Base-by-base conservation (phyloP, 2,329 filamentous ascomycete species). In the Decorospora gaudefroyi region DNA sequence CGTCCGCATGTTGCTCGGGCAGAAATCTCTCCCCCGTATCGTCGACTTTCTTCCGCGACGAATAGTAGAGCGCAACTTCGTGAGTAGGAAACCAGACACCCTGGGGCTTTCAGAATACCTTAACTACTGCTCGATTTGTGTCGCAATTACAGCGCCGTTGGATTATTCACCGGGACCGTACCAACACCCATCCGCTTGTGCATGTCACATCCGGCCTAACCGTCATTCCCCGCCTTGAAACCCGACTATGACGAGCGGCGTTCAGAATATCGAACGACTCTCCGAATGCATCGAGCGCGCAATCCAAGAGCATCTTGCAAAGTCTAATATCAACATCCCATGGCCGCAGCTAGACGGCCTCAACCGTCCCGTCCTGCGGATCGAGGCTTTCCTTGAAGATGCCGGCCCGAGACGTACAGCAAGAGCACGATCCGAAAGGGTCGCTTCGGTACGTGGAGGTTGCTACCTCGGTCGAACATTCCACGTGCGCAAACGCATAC, bases 361-460 rank as follows among this genome's bases (percentile, higher is more conserved):
- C 6, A 46, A 46, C 15, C 57, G 49, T 17, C 64, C 64, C 3
- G 52, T 64, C 11, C 46, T 68, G 8, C 59, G 65, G 4, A 37
- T 68, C 12, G 65, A 68, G 31, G 62, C 65, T 17, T 68, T 66
- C 26, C 44, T 68, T 8, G 62, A 68, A 35, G 63, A 68, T 44
- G 57, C 51, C 25, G 42, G 43, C 17, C 49, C 38, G 10, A 35
- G 26, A 8, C 55, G 40, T 35, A 26, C 22, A 21, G 29, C 33
- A n/a, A 45, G 30, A 34, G 36, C 36, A 19, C 55, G 48, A 26
- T 60, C 64, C 12, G 54, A 61, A 25, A 55, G 46, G 27, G 49
- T 67, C 23, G 61, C 61, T 22, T 66, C 64, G 49, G 62, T 65
- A 50, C 26, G 63, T 58, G 15, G 7, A 19, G 4, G 18, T 5